These are phyloP conservation scores for Chaetomiaceae sp. DNA, from an alignment of 2,329 filamentous ascomycete genomes.

Conservation along the genomic window DNA sequence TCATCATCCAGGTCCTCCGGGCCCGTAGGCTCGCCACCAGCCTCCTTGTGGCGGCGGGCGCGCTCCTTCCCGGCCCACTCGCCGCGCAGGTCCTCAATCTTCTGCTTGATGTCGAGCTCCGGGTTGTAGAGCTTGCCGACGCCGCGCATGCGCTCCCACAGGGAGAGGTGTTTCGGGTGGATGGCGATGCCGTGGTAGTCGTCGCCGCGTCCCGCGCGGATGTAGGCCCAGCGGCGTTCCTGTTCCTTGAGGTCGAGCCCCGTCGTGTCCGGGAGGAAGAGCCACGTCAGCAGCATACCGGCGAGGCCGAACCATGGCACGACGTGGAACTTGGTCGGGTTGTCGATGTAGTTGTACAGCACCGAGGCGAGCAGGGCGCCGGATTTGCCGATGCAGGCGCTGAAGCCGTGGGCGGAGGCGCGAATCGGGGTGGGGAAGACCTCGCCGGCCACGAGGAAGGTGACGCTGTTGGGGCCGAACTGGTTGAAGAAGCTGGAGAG, in stretches of 20 bases:
- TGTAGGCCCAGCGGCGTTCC: constrained; percentile 86
- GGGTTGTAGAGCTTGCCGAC: constrained; percentile 78
- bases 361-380: constrained; percentile 83
- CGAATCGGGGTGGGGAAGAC: constrained; percentile 94
- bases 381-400: constrained; percentile 83
- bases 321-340: constrained; percentile 78
- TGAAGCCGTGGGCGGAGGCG: constrained; percentile 89
- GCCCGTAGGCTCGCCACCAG: constrained; percentile 28
- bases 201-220: constrained; percentile 66
- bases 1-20: constrained; percentile 34
- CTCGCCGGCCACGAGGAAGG: constrained; percentile 92
- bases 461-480: constrained; percentile 93
- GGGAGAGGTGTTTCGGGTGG: constrained; percentile 77
- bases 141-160: constrained; percentile 79
- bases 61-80: constrained; percentile 55
- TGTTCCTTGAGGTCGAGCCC: constrained; percentile 96
- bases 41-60: constrained; percentile 29
- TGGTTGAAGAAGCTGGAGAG: constrained; percentile 98
- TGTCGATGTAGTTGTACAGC: constrained; percentile 90
- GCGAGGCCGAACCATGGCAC: constrained; percentile 92
- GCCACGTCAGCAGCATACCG: constrained; percentile 72
- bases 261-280: constrained; percentile 95
- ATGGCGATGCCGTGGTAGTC: constrained; percentile 94
- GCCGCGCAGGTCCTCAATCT: constrained; percentile 72
- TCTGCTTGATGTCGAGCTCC: constrained; percentile 72